Percentiles rank a stretch among this genome's conserved stretches.
These are phyloP conservation scores for Halophytophthora batemanensis DNA, from an alignment of 352 stramenopile species.

Conservation along the genomic window DNA sequence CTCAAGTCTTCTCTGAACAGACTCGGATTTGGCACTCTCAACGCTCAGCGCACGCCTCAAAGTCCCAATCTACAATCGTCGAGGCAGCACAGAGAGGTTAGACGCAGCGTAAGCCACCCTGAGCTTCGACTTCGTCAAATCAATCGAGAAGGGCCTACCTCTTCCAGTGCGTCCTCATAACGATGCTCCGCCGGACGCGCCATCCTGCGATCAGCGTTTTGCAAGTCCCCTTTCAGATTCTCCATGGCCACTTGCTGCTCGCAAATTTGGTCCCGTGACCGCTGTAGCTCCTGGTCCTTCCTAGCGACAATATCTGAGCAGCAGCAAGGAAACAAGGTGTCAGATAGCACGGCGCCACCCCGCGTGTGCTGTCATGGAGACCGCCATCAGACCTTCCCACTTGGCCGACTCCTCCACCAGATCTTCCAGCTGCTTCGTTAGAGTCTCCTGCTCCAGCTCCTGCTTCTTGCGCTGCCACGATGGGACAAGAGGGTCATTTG, in stretches of 20 bases:
- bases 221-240: slow-evolving; percentile 49
- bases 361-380: no score
- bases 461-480: slow-evolving; percentile 18
- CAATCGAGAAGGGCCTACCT: slow-evolving; percentile 21
- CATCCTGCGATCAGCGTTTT: slow-evolving; percentile 14
- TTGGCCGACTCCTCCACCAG: slow-evolving; percentile 16
- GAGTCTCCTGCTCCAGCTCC: slow-evolving; percentile 10
- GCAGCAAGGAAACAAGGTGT: neutral
- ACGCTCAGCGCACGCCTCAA: slow-evolving; percentile 18
- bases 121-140: neutral
- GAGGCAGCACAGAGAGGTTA: neutral
- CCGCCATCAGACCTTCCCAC: slow-evolving; percentile 25
- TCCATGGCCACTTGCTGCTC: slow-evolving; percentile 59
- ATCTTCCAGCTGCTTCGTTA: slow-evolving; percentile 23
- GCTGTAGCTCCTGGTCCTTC: slow-evolving; percentile 42
- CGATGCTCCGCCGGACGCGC: slow-evolving; percentile 1
- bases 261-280: slow-evolving; percentile 47
- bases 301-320: slow-evolving; percentile 31
- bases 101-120: neutral
- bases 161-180: slow-evolving; percentile 23
- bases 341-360: no score
- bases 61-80: slow-evolving; percentile 19
- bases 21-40: slow-evolving; percentile 10
- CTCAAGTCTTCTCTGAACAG: slow-evolving; percentile 10
- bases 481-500: neutral